phyloP scores from a whole-genome alignment of 1,139 yeast species.

The Lodderomyces theae region DNA sequence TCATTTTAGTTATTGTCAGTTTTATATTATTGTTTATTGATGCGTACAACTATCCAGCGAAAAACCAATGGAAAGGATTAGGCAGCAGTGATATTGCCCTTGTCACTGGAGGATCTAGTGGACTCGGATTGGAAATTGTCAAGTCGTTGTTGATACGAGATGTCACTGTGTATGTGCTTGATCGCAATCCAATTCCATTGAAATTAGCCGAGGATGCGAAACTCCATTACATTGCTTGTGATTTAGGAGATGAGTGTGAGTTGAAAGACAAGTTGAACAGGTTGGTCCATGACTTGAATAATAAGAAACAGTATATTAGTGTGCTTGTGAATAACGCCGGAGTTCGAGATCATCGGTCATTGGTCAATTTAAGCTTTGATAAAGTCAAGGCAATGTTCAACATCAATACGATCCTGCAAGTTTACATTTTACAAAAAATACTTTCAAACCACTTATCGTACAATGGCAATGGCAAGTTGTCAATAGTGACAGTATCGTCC shows the following conservation, averaged over 20 bases:
- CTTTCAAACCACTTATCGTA: constrained; percentile 27
- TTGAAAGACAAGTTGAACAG: constrained; percentile 21
- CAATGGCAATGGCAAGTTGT: constrained; percentile 31
- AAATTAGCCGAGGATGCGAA: constrained; percentile 9
- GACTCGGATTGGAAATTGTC: constrained; percentile 53
- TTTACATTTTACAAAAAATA: constrained; percentile 46
- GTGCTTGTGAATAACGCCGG: constrained; percentile 78
- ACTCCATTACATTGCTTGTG: constrained; percentile 43
- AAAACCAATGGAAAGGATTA: constrained; percentile 14
- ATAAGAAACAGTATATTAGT: constrained; percentile 36
- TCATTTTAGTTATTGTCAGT: constrained; percentile 1
- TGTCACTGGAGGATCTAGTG: constrained; percentile 66
- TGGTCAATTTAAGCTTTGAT: constrained; percentile 33
- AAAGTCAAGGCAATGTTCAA: constrained; percentile 40
- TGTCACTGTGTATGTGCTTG: constrained; percentile 44
- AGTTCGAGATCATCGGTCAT: constrained; percentile 46
- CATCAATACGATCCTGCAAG: constrained; percentile 58
- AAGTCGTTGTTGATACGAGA: constrained; percentile 28
- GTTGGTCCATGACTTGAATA: constrained; percentile 29
- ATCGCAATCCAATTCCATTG: constrained; percentile 24
- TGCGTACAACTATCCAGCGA: constrained; percentile 3
- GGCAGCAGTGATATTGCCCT: constrained; percentile 36
- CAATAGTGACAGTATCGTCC: constrained; percentile 64
- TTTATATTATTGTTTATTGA: constrained; percentile 2
- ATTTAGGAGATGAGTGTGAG: constrained; percentile 40